Conservation (phyloP, 768 basidiomycete species). For the Boletus fagicola region DNA sequence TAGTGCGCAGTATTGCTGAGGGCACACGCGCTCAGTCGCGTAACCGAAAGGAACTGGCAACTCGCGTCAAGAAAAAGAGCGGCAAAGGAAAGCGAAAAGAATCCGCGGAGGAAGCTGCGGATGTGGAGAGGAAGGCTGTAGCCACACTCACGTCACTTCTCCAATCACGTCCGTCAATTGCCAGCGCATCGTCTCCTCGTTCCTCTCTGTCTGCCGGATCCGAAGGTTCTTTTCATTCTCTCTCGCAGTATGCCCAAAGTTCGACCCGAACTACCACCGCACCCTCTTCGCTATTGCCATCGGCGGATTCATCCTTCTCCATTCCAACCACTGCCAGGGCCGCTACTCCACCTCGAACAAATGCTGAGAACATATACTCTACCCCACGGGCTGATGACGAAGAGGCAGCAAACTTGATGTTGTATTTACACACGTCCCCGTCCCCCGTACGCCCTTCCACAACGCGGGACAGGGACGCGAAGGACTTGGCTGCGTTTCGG, state of each 20-base stretch:
- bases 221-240: slow-evolving; percentile 62
- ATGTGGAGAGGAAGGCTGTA: slow-evolving; percentile 80
- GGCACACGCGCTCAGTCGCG: slow-evolving; percentile 46
- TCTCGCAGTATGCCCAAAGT: slow-evolving; percentile 65
- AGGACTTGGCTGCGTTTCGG: slow-evolving; percentile 56
- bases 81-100: slow-evolving; percentile 53
- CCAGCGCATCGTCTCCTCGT: slow-evolving; percentile 64
- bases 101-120: slow-evolving; percentile 35
- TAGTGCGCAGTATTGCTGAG: slow-evolving; percentile 46
- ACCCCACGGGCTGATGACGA: slow-evolving; percentile 60
- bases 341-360: slow-evolving; percentile 37
- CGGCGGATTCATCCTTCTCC: slow-evolving; percentile 41
- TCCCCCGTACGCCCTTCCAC: slow-evolving; percentile 67
- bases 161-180: slow-evolving; percentile 60
- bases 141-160: slow-evolving; percentile 74
- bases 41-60: slow-evolving; percentile 40
- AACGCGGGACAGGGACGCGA: slow-evolving; percentile 44
- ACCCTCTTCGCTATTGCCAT: slow-evolving; percentile 38
- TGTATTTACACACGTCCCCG: slow-evolving; percentile 82
- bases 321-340: slow-evolving; percentile 24
- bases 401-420: slow-evolving; percentile 84
- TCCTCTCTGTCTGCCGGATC: slow-evolving; percentile 69
- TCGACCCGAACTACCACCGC: slow-evolving; percentile 54
- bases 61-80: slow-evolving; percentile 36
- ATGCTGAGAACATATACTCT: slow-evolving; percentile 39